Evolutionary conservation across 2,329 filamentous ascomycete species (phyloP).

Genomic region (Trichophyton equinum): DNA sequence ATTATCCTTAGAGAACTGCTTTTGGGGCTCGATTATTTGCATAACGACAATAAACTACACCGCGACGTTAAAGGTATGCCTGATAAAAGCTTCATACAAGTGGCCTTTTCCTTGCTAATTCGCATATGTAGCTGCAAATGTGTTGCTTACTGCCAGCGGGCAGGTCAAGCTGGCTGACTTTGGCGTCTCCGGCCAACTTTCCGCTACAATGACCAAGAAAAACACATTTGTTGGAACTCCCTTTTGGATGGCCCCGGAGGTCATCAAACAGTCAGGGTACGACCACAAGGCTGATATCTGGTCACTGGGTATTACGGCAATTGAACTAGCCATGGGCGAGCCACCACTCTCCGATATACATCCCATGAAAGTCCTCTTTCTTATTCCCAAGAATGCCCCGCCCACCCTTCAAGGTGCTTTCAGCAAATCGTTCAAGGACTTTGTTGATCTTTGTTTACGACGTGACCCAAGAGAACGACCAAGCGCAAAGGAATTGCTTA

Average conservation of each 20-base stretch:
- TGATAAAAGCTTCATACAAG: not conserved
- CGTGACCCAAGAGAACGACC: slow-evolving; percentile 83
- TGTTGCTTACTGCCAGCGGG: slow-evolving; percentile 75
- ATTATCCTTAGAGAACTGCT: slow-evolving; percentile 88
- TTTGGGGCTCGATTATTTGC: slow-evolving; percentile 80
- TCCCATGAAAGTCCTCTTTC: slow-evolving; percentile 94
- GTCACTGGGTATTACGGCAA: slow-evolving; percentile 87
- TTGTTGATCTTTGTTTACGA: slow-evolving; percentile 69
- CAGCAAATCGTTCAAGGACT: slow-evolving; percentile 71
- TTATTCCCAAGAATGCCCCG: slow-evolving; percentile 89
- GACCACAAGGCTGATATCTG: slow-evolving; percentile 97
- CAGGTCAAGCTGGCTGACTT: slow-evolving; percentile 97
- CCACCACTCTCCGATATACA: slow-evolving; percentile 94
- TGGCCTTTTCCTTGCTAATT: not conserved
- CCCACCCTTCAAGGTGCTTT: slow-evolving; percentile 71
- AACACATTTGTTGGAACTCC: slow-evolving; percentile 97
- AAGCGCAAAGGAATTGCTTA: slow-evolving; percentile 71
- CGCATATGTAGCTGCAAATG: slow-evolving; percentile 61
- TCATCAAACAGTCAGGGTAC: slow-evolving; percentile 96
- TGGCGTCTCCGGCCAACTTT: slow-evolving; percentile 88
- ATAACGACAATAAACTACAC: slow-evolving; percentile 91
- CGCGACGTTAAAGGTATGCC: slow-evolving; percentile 85
- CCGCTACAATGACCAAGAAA: slow-evolving; percentile 98
- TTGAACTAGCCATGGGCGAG: slow-evolving; percentile 83
- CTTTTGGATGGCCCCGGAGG: slow-evolving; percentile 99